Evolutionary conservation across 352 stramenopile species (phyloP).

Genomic region (Plasmopara halstedii): DNA sequence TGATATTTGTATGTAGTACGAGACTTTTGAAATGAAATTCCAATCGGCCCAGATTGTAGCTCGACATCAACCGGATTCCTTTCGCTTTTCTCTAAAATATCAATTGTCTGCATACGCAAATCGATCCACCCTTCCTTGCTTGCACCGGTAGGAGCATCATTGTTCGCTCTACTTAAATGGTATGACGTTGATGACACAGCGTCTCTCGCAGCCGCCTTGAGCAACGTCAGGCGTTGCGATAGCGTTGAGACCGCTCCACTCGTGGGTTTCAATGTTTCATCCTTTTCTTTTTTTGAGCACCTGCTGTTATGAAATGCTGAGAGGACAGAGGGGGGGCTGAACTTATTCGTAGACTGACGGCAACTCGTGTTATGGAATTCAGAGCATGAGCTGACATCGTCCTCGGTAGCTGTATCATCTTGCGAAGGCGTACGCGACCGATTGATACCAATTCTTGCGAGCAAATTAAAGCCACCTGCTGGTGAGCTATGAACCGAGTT

Average conservation of each 20-base stretch:
- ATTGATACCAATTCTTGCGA: constrained; percentile 43
- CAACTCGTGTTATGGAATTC: constrained; percentile 3
- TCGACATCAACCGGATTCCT: constrained; percentile 52
- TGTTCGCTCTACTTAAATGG: constrained; percentile 10
- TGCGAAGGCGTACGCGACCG: constrained; percentile 25
- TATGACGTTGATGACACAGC: constrained; percentile 33
- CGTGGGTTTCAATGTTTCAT: constrained; percentile 13
- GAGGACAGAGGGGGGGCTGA: neutral
- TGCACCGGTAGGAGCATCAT: constrained; percentile 11
- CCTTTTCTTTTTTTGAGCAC: constrained; percentile 4
- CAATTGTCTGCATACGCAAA: constrained; percentile 42
- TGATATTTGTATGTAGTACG: constrained; percentile 55
- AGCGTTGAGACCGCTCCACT: constrained; percentile 37
- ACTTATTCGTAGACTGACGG: neutral
- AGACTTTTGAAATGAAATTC: constrained; percentile 75
- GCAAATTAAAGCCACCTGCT: constrained; percentile 30
- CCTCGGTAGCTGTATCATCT: constrained; percentile 24
- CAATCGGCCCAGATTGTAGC: constrained; percentile 59
- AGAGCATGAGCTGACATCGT: neutral
- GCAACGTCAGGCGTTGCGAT: constrained; percentile 52
- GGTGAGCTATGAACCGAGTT: constrained; percentile 14
- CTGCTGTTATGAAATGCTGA: constrained; percentile 7
- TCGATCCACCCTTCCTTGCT: constrained; percentile 76
- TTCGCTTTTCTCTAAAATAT: constrained; percentile 44
- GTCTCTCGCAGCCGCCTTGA: constrained; percentile 68